These are phyloP conservation scores for Plasmodium gonderi DNA, from an alignment of 169 alveolate species.

Conservation along the genomic window DNA sequence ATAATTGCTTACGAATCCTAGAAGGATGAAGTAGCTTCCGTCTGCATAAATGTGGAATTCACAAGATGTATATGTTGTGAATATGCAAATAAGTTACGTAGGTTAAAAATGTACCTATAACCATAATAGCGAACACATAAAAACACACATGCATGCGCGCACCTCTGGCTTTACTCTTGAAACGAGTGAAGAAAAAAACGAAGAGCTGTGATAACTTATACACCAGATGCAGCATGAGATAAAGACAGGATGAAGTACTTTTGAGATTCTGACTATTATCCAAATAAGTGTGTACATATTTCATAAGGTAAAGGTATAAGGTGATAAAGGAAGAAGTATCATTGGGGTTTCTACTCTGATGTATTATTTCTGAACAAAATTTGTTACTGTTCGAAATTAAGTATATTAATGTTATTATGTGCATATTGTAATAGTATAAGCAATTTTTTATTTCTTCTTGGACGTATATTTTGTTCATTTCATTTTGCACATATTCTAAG, in stretches of 20 bases:
- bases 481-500: neutral
- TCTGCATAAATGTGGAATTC: neutral
- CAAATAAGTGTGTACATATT: constrained; percentile 3
- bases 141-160: neutral
- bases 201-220: constrained; percentile 70
- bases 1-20: constrained; percentile 16
- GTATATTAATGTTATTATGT: constrained; percentile 44
- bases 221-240: constrained; percentile 25
- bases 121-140: neutral
- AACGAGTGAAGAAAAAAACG: neutral
- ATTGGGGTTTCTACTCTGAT: neutral
- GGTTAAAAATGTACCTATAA: too few relatives aligned
- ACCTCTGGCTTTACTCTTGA: constrained; percentile 12
- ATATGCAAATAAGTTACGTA: too few relatives aligned
- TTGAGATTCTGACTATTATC: neutral
- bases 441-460: constrained; percentile 4
- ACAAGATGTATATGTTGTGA: neutral
- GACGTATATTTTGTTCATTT: neutral
- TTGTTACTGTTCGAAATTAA: constrained; percentile 1
- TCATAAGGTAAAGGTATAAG: constrained; percentile 19
- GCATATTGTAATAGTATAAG: constrained; percentile 19
- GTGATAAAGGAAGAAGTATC: constrained; percentile 5
- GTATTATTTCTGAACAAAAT: constrained; percentile 12
- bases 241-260: neutral
- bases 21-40: neutral